Conservation (phyloP, 805 yeast species). For the Saccharomycopsis fermentans region DNA sequence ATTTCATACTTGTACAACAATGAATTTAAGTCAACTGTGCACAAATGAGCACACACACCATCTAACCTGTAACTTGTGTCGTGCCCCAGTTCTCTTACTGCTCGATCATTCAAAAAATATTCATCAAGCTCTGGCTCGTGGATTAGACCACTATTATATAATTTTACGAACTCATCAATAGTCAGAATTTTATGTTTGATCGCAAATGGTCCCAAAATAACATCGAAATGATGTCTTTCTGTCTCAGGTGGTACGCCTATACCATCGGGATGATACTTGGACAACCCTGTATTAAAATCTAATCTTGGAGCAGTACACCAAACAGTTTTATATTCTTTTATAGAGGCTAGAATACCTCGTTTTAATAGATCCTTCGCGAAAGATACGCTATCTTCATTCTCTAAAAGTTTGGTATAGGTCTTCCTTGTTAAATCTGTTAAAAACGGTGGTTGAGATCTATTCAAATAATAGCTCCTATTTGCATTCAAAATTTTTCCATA, state of each 20-base stretch:
- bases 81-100: conserved; percentile 93
- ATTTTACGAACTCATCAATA: conserved; percentile 52
- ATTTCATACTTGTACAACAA: conserved; percentile 80
- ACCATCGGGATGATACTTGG: conserved; percentile 86
- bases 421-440: conserved; percentile 82
- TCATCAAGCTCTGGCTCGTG: conserved; percentile 77
- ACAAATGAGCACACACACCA: conserved; percentile 79
- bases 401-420: conserved; percentile 46
- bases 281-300: conserved; percentile 66
- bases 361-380: conserved; percentile 51
- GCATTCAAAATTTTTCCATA: conserved; percentile 94
- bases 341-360: conserved; percentile 66
- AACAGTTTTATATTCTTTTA: conserved; percentile 71
- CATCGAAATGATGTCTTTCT: conserved; percentile 77
- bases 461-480: conserved; percentile 79
- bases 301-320: conserved; percentile 72
- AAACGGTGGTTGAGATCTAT: conserved; percentile 95
- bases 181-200: conserved; percentile 42
- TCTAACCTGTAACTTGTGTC: conserved; percentile 88
- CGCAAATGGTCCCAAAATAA: conserved; percentile 59
- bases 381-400: conserved; percentile 34
- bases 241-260: conserved; percentile 93
- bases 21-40: conserved; percentile 83
- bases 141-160: conserved; percentile 58
- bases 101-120: conserved; percentile 84